Evolutionary conservation across 2,329 filamentous ascomycete genomes (phyloP).

Genomic region (Hirsutella minnesotensis): DNA sequence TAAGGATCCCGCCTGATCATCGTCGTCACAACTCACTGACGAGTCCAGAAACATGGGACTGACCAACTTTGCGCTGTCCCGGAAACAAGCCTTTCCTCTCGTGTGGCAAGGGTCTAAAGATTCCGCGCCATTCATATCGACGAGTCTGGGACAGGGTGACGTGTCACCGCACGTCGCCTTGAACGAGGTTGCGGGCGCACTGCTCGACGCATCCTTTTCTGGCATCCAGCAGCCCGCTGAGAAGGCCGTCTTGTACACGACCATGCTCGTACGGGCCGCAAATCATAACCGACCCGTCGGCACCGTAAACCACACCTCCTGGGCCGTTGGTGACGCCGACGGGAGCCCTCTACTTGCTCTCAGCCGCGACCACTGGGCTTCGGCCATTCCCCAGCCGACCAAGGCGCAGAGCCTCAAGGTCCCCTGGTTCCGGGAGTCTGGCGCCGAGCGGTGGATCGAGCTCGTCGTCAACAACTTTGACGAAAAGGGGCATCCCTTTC

Average conservation of each 20-base stretch:
- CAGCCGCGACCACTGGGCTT: constrained; percentile 5
- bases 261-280: constrained; percentile 8
- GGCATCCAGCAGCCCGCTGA: constrained; percentile 2
- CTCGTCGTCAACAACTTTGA: constrained; percentile 38
- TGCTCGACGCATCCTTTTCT: neutral
- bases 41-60: constrained; percentile 9
- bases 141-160: neutral
- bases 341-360: constrained; percentile 8
- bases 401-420: constrained; percentile 6
- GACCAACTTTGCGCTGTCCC: constrained; percentile 9
- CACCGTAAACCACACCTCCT: constrained; percentile 11
- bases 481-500: constrained; percentile 36
- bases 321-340: constrained; percentile 4
- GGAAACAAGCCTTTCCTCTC: constrained; percentile 8
- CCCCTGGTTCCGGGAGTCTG: constrained; percentile 7
- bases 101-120: constrained; percentile 1
- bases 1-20: constrained; percentile 1
- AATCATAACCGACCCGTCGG: constrained; percentile 11
- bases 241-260: constrained; percentile 9
- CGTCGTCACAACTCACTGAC: neutral
- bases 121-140: neutral
- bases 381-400: constrained; percentile 6
- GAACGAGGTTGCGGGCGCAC: constrained; percentile 1
- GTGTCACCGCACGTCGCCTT: constrained; percentile 1
- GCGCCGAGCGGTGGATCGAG: constrained; percentile 27